phyloP scores from a whole-genome alignment of 2,329 filamentous ascomycete genomes.

The Dactylella cylindrospora region DNA sequence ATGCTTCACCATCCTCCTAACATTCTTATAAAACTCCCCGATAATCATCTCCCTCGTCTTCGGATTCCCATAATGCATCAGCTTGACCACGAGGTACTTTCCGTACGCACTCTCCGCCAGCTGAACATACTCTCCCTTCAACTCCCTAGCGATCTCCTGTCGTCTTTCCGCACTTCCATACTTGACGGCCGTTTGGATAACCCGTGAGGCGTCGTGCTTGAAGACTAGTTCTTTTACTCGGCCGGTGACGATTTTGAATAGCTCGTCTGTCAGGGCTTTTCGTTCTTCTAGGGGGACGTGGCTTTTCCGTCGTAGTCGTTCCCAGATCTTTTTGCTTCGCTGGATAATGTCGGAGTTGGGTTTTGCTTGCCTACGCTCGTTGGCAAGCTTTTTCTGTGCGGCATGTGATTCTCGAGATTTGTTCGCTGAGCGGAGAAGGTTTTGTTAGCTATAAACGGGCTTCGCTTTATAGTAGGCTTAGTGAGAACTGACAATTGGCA shows the following conservation, averaged over 20 bases:
- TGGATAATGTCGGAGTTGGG: constrained; percentile 87
- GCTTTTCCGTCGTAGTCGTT: constrained; percentile 86
- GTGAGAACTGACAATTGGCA: constrained; percentile 17
- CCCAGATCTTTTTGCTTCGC: constrained; percentile 95
- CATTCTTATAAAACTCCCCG: constrained; percentile 90
- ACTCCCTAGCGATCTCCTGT: constrained; percentile 80
- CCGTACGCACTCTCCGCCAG: constrained; percentile 93
- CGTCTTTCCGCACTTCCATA: constrained; percentile 84
- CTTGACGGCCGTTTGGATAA: constrained; percentile 95
- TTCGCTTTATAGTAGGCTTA: background rate
- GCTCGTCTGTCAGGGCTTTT: constrained; percentile 79
- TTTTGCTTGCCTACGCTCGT: constrained; percentile 88
- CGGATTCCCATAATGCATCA: constrained; percentile 85
- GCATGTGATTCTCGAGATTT: constrained; percentile 83
- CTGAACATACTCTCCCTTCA: constrained; percentile 79
- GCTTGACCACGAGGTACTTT: constrained; percentile 94
- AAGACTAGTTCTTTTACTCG: constrained; percentile 93
- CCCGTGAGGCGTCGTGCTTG: constrained; percentile 96
- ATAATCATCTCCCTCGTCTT: constrained; percentile 87
- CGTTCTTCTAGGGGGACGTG: constrained; percentile 89
- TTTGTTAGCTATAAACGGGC: constrained; percentile 23
- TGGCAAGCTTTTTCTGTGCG: constrained; percentile 85
- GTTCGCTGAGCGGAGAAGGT: constrained; percentile 53
- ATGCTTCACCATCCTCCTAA: constrained; percentile 91
- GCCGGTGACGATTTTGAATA: constrained; percentile 88